Base-by-base conservation (phyloP, 352 stramenopile species). In the Phytopythium kandeliae region DNA sequence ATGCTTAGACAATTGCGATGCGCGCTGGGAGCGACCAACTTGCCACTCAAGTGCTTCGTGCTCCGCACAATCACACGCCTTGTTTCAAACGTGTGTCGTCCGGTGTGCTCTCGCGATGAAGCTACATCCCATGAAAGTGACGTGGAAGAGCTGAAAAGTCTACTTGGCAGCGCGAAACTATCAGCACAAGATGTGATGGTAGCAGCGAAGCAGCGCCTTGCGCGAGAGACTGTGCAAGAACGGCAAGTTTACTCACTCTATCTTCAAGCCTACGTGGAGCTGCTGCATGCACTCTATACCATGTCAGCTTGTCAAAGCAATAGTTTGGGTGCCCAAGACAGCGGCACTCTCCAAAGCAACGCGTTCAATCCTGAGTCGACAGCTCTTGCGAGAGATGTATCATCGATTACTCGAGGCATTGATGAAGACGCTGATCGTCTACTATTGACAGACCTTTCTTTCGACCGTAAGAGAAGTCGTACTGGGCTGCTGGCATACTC, bases 201-300 rank as follows among this genome's bases (percentile, higher is more conserved):
- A 2, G 80, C 79, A 28, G 76, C 79, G 7, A 67, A 63, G 43
- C 55, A 71, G 26, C 67, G 82, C 0, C 78, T 89, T 36, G 41
- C 46, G 13, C 69, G 82, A 1, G 82, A 93, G 45, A 48, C 69
- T 30, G 55, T 69, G 1, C 82, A 93, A 58, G 69, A 83, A 28
- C 78, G 82, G 0, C 50, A 76, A 0, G 25, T 90, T 0, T 91
- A 85, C 41, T 90, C 79, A 0, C 50, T 78, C 17, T 93, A 93
- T 33, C 59, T 93, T 5, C 79, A 89, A 51, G 62, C 63, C 0
- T 88, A 84, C 35, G 35, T 93, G 7, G 79, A 91, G 43, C 57
- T 87, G 2, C 46, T 91, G 17, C 50, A 71, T 24, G 37, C 71
- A 21, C 35, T 82, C 19, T 45, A 60, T 19, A 34, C n/a, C 1